These are phyloP conservation scores for Ceratobasidium papillatum DNA, from an alignment of 1,284 basidiomycete species.

Conservation along the genomic window DNA sequence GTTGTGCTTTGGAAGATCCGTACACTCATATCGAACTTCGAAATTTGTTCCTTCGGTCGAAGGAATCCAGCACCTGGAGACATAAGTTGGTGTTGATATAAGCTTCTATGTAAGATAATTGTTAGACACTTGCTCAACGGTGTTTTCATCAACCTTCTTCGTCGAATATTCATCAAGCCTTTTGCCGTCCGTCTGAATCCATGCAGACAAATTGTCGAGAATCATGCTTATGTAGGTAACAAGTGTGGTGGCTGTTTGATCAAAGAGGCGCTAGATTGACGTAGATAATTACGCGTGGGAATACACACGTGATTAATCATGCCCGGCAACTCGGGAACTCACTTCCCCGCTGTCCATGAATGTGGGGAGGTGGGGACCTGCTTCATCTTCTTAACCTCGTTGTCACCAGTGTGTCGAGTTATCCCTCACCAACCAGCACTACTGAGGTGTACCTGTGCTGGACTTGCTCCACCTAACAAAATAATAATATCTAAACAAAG, in stretches of 20 bases:
- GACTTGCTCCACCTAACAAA: neutral
- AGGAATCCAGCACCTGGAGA: constrained; percentile 26
- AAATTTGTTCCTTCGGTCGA: constrained; percentile 21
- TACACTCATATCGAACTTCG: neutral
- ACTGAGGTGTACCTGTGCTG: neutral
- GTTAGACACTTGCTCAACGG: constrained; percentile 14
- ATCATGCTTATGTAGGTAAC: neutral
- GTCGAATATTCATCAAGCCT: neutral
- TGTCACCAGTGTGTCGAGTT: neutral
- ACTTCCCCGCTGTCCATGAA: constrained; percentile 11
- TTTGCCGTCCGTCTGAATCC: neutral
- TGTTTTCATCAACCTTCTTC: constrained; percentile 1
- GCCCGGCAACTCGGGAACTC: constrained; percentile 20
- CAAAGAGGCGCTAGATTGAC: neutral
- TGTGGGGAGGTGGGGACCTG: constrained; percentile 9
- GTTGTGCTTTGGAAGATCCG: neutral
- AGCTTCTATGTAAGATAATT: neutral
- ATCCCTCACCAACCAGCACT: neutral
- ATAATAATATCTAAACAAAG: neutral
- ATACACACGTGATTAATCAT: neutral
- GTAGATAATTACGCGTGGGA: neutral
- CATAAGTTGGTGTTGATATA: neutral
- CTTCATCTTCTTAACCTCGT: neutral
- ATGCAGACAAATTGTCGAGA: neutral
- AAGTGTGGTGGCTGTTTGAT: neutral